phyloP scores from a whole-genome alignment of 2,329 filamentous ascomycete species.

The Didymellaceae sp. region DNA sequence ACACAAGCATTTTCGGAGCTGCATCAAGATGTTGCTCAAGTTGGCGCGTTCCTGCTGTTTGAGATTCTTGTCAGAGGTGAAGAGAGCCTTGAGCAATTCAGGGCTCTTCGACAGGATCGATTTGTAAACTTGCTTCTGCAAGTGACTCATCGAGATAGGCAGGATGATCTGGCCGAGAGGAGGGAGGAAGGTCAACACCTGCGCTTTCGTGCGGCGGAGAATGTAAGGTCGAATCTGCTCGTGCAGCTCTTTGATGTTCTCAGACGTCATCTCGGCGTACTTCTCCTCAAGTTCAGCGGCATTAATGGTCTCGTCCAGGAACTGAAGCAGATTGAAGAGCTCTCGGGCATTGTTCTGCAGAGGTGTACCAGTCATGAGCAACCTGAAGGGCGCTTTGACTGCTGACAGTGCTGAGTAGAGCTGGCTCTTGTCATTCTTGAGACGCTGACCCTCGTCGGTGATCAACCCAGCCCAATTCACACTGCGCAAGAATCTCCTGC shows the following conservation, averaged over 20 bases:
- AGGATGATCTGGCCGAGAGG: conserved; percentile 95
- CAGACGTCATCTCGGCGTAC: conserved; percentile 79
- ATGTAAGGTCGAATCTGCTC: conserved; percentile 78
- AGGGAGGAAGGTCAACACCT: conserved; percentile 89
- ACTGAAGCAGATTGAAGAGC: conserved; percentile 95
- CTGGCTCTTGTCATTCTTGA: conserved; percentile 89
- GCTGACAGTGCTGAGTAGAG: conserved; percentile 77
- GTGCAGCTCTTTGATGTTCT: conserved; percentile 82
- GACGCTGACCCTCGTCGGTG: conserved; percentile 91
- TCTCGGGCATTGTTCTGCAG: conserved; percentile 95
- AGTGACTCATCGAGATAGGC: conserved; percentile 90
- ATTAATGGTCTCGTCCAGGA: conserved; percentile 76
- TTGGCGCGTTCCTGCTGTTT: conserved; percentile 76
- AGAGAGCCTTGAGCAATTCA: conserved; percentile 85
- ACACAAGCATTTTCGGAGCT: conserved; percentile 90
- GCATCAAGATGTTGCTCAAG: conserved; percentile 93
- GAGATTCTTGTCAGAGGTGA: conserved; percentile 66
- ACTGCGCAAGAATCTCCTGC: conserved; percentile 68
- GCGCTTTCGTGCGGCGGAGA: conserved; percentile 81
- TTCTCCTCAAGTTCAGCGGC: conserved; percentile 76
- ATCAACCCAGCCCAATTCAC: conserved; percentile 88
- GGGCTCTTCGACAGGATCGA: conserved; percentile 92
- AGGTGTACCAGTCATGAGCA: conserved; percentile 87
- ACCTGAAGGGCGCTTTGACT: conserved; percentile 80
- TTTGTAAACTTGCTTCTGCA: conserved; percentile 94